Base-by-base conservation (phyloP, 2,329 filamentous ascomycete genomes). In the Fusarium drepaniforme region DNA sequence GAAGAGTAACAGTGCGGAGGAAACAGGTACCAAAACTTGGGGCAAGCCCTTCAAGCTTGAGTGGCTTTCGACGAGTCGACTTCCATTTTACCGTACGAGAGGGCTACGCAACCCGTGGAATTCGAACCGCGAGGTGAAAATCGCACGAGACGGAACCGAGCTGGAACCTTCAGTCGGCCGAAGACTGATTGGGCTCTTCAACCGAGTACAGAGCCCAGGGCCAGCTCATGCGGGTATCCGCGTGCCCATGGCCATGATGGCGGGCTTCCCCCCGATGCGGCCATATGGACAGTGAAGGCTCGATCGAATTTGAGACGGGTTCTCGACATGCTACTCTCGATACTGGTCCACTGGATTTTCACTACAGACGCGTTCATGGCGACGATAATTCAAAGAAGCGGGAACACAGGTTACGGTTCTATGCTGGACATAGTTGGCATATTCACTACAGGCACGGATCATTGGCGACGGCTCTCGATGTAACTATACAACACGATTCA, bases 101-200 rank as follows among this genome's bases (percentile, higher is more conserved):
- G 96, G 96, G 0, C 84, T 98, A 66, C 90, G 96, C 38, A 98
- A 98, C 81, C 93, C 95, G 0, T 98, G 95, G 94, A 98, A 98
- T 82, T 93, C 94, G 6, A 98, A 98, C 80, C 88, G 96, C 63
- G 96, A 98, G 81, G 94, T 98, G 72, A 98, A 98, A 84, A 98
- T 98, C 80, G 96, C 96, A 28, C 90, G 96, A 78, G 96, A 98
- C 79, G 96, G 96, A 3, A 98, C 96, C 0, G 96, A 98, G 82
- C 86, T 98, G 64, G 96, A 98, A 83, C 94, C 96, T 33, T 90
- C 88, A 35, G 90, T 97, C 51, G 96, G 96, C 7, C 90, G 91
- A 77, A 91, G 91, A 77, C 85, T 98, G 64, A 87, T 97, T 72
- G 91, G 92, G 53, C 89, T 98, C 78, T 98, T 98, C 82, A 93